Evolutionary conservation across 441 rosid species (phyloP).

Genomic region (Eutrema salsugineum): DNA sequence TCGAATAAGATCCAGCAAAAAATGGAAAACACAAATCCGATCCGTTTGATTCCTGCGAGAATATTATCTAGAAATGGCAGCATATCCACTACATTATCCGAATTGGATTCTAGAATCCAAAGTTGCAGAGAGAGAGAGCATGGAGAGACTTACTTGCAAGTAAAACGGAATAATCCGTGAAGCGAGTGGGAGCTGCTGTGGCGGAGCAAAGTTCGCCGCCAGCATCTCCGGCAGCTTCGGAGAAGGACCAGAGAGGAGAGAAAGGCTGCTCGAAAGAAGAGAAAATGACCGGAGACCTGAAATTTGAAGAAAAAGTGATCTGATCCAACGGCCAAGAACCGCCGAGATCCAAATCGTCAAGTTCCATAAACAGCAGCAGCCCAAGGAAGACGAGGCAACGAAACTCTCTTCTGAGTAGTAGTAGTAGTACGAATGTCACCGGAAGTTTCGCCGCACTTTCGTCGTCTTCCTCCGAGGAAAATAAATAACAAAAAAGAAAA

Average conservation of each 20-base stretch:
- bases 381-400: neutral
- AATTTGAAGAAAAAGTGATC: conserved; percentile 39
- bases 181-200: conserved; percentile 25
- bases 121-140: neutral
- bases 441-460: conserved; percentile 1
- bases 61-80: neutral
- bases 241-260: conserved; percentile 93
- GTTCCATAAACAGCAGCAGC: conserved; percentile 32
- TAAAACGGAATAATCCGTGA: conserved; percentile 45
- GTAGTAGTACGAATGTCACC: neutral
- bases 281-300: conserved; percentile 52
- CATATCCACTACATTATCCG: conserved; percentile 18
- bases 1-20: neutral
- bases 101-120: conserved; percentile 2
- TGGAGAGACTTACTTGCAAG: conserved; percentile 46
- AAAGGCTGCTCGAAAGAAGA: conserved; percentile 66
- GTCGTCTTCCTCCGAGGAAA: conserved; percentile 5
- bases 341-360: conserved; percentile 76
- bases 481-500: neutral
- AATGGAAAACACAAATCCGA: neutral
- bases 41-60: conserved; percentile 12
- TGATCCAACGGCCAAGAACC: conserved; percentile 75
- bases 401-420: neutral
- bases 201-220: conserved; percentile 22
- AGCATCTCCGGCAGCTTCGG: conserved; percentile 37